Evolutionary conservation across 352 stramenopile species (phyloP).

Genomic region (Phytophthora podocarpi): DNA sequence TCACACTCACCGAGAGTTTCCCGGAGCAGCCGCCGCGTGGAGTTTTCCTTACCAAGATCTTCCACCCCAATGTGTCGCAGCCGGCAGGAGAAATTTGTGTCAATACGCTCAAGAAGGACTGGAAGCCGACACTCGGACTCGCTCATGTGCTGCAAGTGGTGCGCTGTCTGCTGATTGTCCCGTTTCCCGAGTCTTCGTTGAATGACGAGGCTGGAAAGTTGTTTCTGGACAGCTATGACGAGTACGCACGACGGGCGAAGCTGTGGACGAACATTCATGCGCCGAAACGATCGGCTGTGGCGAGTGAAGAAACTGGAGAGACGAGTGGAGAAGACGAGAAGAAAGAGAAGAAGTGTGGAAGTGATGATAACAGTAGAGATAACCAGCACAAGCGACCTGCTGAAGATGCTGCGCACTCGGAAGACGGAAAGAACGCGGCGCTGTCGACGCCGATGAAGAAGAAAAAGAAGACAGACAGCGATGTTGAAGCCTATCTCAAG

Average conservation of each 20-base stretch:
- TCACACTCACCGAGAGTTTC: conserved; percentile 91
- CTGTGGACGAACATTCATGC: conserved; percentile 94
- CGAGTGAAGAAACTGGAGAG: conserved; percentile 21
- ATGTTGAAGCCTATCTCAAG: conserved; percentile 43
- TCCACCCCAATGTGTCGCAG: conserved; percentile 98
- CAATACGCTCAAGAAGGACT: conserved; percentile 99
- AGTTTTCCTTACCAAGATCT: conserved; percentile 99
- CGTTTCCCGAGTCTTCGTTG: conserved; percentile 98
- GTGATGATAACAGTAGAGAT: neutral
- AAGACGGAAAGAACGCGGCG: conserved; percentile 13
- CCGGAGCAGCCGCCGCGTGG: conserved; percentile 85
- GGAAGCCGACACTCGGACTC: conserved; percentile 94
- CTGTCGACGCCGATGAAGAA: conserved; percentile 49
- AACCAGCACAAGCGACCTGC: conserved; percentile 28
- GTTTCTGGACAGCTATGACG: conserved; percentile 99
- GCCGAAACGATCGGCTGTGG: conserved; percentile 45
- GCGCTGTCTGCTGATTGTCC: conserved; percentile 98
- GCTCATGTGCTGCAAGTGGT: conserved; percentile 98
- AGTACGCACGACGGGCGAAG: conserved; percentile 92
- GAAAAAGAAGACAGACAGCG: conserved; percentile 39
- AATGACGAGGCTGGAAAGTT: conserved; percentile 99
- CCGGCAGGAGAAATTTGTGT: conserved; percentile 98
- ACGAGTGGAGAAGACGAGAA: conserved; percentile 32
- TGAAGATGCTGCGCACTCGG: conserved; percentile 11
- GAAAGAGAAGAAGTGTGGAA: conserved; percentile 13